Evolutionary conservation across 139 green algal genomes (phyloP), one percentile per base, ranked within the genome.

Genomic region (Picochlorum sp.): DNA sequence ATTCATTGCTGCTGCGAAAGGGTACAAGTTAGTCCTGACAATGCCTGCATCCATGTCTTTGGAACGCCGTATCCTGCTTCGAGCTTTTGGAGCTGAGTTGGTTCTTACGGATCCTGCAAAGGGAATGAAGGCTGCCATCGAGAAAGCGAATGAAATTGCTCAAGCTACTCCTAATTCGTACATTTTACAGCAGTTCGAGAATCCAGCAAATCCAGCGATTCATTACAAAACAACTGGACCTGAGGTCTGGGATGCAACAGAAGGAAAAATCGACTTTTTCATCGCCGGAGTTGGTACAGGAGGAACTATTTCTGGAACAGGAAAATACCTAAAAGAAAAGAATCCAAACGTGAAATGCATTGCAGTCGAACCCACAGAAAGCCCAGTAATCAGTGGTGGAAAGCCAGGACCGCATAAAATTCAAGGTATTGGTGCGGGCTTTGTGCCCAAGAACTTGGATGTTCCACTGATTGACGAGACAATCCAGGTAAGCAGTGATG

Each of bases 21-120:
- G 90, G 39, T 98, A 96, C 79, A 75, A 81, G 56, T 75, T 94
- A 44, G 73, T 95, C 32, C 76, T 98, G 9, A 98, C 91, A 53
- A 98, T 98, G 91, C 91, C 91, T 1, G 89, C 91, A 1, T 91
- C 80, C 64, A 98, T 97, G 91, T 94, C 83, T 10, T 70, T 97
- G n/a, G 91, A 98, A 74, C 79, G 91, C 5, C 79, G 91, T 35
- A 89, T 97, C 39, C 75, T 98, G 67, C 69, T 95, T 50, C 72
- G 80, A 18, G 86, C 86, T 1, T 94, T 95, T 63, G 87, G 87
- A 31, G 87, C 87, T 8, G 81, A 93, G 71, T 72, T 95, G 51
- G 81, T 95, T 44, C 71, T 95, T 2, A 95, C 87, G 0, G 87
- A 95, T 69, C 74, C 78, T 50, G 74, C 77, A 31, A 77, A 78